phyloP scores from a whole-genome alignment of 2,329 filamentous ascomycete species.

The Zymoseptoria passerinii region DNA sequence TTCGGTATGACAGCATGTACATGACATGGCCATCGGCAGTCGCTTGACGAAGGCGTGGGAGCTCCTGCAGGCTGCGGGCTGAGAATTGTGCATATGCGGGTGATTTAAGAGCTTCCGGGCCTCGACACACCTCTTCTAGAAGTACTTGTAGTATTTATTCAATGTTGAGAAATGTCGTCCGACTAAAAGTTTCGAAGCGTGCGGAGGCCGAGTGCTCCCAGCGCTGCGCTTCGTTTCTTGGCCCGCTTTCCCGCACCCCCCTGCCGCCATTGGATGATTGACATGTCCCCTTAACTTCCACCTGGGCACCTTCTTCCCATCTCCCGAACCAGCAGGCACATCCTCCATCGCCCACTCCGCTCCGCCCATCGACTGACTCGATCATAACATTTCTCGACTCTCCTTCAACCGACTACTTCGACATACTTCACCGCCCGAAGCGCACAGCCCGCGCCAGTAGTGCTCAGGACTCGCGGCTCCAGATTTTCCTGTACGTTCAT shows the following conservation, averaged over 20 bases:
- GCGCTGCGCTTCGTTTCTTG: background rate
- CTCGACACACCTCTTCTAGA: background rate
- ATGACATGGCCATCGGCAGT: background rate
- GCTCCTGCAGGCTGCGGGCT: background rate
- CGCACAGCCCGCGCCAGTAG: conserved; percentile 6
- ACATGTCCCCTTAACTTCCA: background rate
- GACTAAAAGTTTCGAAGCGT: background rate
- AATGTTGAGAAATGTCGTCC: background rate
- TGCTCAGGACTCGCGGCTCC: conserved; percentile 17
- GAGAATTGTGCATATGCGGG: background rate
- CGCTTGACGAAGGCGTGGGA: background rate
- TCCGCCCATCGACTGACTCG: background rate
- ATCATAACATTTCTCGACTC: background rate
- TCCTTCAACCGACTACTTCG: background rate
- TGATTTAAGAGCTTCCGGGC: background rate
- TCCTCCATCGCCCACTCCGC: background rate
- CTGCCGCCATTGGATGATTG: background rate
- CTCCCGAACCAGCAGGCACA: background rate
- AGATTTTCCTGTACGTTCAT: conserved; percentile 13
- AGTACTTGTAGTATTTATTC: background rate
- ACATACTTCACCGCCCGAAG: background rate
- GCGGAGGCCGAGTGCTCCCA: background rate
- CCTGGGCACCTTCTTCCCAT: background rate
- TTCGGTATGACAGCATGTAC: background rate
- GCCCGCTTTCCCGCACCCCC: background rate